phyloP scores from a whole-genome alignment of 2,329 filamentous ascomycete genomes.

The Ophiostoma pallidulum region DNA sequence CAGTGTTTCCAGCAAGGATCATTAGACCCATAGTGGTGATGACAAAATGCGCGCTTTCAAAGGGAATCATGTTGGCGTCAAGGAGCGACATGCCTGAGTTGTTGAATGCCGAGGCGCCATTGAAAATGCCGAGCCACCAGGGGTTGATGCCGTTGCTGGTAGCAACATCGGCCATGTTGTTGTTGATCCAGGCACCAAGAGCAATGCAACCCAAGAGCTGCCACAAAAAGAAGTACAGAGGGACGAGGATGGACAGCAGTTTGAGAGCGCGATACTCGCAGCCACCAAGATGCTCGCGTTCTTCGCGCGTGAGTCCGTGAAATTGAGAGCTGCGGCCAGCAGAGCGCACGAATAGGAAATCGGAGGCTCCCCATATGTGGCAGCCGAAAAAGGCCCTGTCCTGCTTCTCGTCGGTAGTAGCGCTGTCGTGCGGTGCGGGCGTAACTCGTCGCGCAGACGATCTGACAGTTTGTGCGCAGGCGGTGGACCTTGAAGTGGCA shows the following conservation, averaged over 20 bases:
- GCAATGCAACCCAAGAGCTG: slow-evolving; percentile 50
- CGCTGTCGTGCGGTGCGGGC: background rate
- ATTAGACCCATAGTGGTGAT: slow-evolving; percentile 45
- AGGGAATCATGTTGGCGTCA: slow-evolving; percentile 56
- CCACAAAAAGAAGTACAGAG: slow-evolving; percentile 50
- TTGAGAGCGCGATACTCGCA: slow-evolving; percentile 55
- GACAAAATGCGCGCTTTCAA: slow-evolving; percentile 42
- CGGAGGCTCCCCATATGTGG: slow-evolving; percentile 3
- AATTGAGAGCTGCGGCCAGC: slow-evolving; percentile 46
- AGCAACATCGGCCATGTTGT: slow-evolving; percentile 39
- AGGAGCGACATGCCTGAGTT: slow-evolving; percentile 62
- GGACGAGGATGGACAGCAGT: slow-evolving; percentile 49
- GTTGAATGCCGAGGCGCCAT: slow-evolving; percentile 59
- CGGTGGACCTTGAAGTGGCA: slow-evolving; percentile 5
- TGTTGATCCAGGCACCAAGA: slow-evolving; percentile 51
- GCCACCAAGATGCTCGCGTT: slow-evolving; percentile 50
- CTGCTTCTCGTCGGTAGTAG: background rate
- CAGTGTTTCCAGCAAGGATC: slow-evolving; percentile 56
- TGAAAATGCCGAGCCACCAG: slow-evolving; percentile 61
- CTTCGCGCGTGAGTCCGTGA: slow-evolving; percentile 40
- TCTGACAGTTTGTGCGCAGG: background rate
- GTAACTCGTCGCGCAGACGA: background rate
- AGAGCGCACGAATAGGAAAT: slow-evolving; percentile 28
- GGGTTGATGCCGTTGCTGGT: slow-evolving; percentile 49
- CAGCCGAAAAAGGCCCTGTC: background rate